Base-by-base conservation (phyloP, 2,329 filamentous ascomycete genomes). In the Pestalotiopsis sp. region DNA sequence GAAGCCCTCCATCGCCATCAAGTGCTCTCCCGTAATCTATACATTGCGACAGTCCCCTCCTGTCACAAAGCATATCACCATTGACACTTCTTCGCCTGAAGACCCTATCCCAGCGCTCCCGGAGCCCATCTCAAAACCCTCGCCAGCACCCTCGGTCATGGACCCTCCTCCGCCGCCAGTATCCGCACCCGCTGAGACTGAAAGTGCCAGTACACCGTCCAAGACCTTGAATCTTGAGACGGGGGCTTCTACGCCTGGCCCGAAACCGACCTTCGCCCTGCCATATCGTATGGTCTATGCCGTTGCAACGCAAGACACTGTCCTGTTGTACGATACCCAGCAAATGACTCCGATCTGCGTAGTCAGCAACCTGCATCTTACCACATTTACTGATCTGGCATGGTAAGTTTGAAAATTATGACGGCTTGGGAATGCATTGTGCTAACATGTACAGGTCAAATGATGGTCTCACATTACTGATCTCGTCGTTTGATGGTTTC, bases 401-500 rank as follows among this genome's bases (percentile, higher is more conserved):
- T 99, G 96, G 96, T 97, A 89, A 80, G 91, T 81, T 69, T 38
- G 7, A 23, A 36, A 4, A 20, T 14, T 25, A 66, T 56, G 9
- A 36, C 20, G 13, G n/a, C 13, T 27, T 20, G n/a, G 7, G 7
- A 49, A 31, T 27, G 20, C 17, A 23, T 36, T 4, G 31, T 36
- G 67, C 56, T 49, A 66, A 60, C 31, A 61, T 71, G 68, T 49
- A 27, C 71, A 93, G 91, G 91, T 92, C 92, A 1, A 90, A 86
- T 71, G 92, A 95, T 79, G 92, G 92, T 13, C 85, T 89, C 57
- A 94, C 92, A 1, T 84, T 99, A 25, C 86, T 99, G 64, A 97
- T 99, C 83, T 96, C 94, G n/a, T 99, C 96, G 0, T 98, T 96
- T 0, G 96, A 99, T 79, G 96, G 96, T 0, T 99, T 98, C 83